Evolutionary conservation across 495 filamentous ascomycete species (phyloP).

Genomic region (Penicillium goetzii): DNA sequence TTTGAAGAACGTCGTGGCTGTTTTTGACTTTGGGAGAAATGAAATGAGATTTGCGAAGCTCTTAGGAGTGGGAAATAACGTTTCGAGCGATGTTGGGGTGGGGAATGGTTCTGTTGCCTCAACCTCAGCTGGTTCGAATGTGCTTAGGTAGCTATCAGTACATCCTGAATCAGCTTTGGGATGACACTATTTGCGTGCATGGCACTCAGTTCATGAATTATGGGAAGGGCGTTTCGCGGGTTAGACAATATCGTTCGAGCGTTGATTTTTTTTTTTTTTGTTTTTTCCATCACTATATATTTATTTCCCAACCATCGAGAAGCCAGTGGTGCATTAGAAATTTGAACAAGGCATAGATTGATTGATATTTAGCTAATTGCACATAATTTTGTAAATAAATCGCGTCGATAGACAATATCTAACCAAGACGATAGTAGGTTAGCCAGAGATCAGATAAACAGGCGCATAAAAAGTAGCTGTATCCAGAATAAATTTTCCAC

Average conservation of each 20-base stretch:
- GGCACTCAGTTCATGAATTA: neutral
- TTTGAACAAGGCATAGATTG: too few relatives aligned
- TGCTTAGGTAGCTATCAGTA: neutral
- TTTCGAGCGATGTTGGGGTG: neutral
- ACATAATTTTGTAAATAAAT: too few relatives aligned
- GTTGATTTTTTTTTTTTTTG: too few relatives aligned
- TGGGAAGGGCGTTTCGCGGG: neutral
- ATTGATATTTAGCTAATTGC: too few relatives aligned
- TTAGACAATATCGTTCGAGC: neutral
- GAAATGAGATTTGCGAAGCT: constrained; percentile 9
- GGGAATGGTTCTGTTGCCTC: neutral
- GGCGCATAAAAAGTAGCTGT: neutral
- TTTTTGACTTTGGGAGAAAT: constrained; percentile 2
- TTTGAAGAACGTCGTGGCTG: constrained; percentile 12
- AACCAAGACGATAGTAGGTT: neutral
- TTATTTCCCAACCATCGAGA: neutral
- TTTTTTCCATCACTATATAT: too few relatives aligned
- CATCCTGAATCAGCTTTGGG: neutral
- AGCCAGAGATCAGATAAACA: neutral
- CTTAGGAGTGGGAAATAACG: neutral
- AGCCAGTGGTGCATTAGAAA: neutral
- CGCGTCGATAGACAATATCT: neutral
- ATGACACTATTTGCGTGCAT: neutral
- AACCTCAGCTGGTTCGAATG: neutral
- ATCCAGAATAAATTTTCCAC: neutral